These are phyloP conservation scores for Phytopythium kandeliae DNA, from an alignment of 352 stramenopile species.

Conservation along the genomic window DNA sequence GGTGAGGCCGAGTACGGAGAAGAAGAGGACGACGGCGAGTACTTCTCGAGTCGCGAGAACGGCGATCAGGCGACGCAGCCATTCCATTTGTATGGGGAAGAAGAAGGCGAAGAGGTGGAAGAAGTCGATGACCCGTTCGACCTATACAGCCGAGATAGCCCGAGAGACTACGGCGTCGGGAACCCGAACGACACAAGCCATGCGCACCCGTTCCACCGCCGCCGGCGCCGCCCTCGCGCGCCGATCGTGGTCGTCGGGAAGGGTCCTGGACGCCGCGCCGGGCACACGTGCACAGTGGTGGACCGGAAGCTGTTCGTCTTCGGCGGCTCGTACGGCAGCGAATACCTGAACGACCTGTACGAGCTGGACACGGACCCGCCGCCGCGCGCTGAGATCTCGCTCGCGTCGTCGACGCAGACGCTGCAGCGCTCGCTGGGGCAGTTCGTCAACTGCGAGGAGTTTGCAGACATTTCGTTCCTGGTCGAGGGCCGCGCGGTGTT, in stretches of 20 bases:
- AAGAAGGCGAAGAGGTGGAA: conserved; percentile 20
- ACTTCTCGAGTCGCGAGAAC: neutral
- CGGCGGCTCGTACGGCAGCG: conserved; percentile 86
- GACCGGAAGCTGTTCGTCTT: conserved; percentile 93
- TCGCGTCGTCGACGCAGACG: conserved; percentile 53
- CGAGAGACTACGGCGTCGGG: conserved; percentile 14
- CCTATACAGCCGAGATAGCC: conserved; percentile 8
- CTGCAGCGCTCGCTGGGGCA: conserved; percentile 76
- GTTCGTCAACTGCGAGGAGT: conserved; percentile 92
- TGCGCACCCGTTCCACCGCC: conserved; percentile 4
- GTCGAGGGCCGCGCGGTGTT: conserved; percentile 92
- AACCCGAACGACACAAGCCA: conserved; percentile 69
- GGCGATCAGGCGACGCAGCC: neutral
- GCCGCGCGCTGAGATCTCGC: conserved; percentile 75
- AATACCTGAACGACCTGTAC: conserved; percentile 95
- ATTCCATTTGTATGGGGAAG: conserved; percentile 4
- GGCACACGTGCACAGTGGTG: conserved; percentile 93
- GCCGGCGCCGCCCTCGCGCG: conserved; percentile 18
- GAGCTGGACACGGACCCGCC: conserved; percentile 93
- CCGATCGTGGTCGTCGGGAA: conserved; percentile 85
- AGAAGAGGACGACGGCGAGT: conserved; percentile 19
- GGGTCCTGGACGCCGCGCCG: conserved; percentile 85
- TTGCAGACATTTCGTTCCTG: conserved; percentile 95
- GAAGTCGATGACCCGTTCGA: conserved; percentile 29
- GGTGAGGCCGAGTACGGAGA: conserved; percentile 12